A percentile compares a stretch with the other conserved stretches of the same genome.
phyloP scores from a whole-genome alignment of 2,329 filamentous ascomycete genomes.

The Trichoderma sp. region DNA sequence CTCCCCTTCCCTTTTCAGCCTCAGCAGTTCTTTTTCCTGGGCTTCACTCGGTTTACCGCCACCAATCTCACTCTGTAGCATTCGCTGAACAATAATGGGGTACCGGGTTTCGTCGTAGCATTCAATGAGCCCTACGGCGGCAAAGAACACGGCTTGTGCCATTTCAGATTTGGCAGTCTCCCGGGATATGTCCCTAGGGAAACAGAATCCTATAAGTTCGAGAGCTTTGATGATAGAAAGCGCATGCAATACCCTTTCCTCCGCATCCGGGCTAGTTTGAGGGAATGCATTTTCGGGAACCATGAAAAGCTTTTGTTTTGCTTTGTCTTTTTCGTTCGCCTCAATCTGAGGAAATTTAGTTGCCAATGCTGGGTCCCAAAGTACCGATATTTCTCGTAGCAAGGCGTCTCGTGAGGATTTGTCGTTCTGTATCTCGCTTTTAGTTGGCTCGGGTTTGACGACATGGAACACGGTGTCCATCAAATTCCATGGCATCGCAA shows the following conservation, averaged over 20 bases:
- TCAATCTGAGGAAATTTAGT: neutral
- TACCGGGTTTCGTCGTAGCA: neutral
- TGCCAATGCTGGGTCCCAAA: neutral
- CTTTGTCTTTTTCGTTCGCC: neutral
- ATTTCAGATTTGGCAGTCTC: conserved; percentile 18
- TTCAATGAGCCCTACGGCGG: neutral
- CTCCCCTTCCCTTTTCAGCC: neutral
- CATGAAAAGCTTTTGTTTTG: neutral
- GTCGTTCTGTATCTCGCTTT: neutral
- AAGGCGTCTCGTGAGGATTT: neutral
- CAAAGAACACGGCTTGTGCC: conserved; percentile 15
- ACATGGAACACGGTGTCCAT: conserved; percentile 4
- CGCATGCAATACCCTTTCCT: neutral
- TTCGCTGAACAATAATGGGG: neutral
- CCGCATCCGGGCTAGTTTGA: neutral
- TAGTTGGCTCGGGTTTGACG: neutral
- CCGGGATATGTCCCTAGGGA: conserved; percentile 9
- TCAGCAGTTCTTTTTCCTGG: neutral
- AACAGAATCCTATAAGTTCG: neutral
- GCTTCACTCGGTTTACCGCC: neutral
- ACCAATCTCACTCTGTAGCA: neutral
- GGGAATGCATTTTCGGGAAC: neutral
- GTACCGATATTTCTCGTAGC: neutral
- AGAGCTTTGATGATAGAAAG: conserved; percentile 15
- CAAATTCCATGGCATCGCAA: conserved; percentile 15